Evolutionary conservation across 257 asterid species (phyloP).

Genomic region (Thymus mandschuricus): DNA sequence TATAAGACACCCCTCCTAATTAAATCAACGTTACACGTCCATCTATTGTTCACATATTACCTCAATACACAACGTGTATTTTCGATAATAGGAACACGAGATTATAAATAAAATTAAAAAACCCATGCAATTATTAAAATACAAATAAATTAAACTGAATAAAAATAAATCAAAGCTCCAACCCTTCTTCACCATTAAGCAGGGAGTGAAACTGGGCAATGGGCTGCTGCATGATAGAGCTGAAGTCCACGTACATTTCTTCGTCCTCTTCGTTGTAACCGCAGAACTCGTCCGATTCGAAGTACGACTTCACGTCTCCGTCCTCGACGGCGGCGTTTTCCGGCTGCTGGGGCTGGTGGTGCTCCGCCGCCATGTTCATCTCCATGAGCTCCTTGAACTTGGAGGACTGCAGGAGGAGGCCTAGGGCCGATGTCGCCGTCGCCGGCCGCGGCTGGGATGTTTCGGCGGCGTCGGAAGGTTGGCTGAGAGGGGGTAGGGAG

Average conservation of each 20-base stretch:
- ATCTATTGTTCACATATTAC: slow-evolving; percentile 11
- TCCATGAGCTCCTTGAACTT: slow-evolving; percentile 89
- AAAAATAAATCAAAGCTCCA: slow-evolving; percentile 4
- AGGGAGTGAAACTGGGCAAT: slow-evolving; percentile 53
- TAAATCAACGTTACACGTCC: too few species aligned
- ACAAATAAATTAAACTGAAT: background rate
- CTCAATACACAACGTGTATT: background rate
- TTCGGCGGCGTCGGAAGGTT: slow-evolving; percentile 21
- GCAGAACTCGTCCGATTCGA: slow-evolving; percentile 42
- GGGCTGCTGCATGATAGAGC: slow-evolving; percentile 59
- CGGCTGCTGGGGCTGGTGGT: slow-evolving; percentile 35
- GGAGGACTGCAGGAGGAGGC: slow-evolving; percentile 73
- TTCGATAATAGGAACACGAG: background rate
- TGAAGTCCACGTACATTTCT: slow-evolving; percentile 61
- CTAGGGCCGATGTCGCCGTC: slow-evolving; percentile 69
- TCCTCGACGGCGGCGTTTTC: slow-evolving; percentile 35
- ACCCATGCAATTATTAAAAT: background rate
- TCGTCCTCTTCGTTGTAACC: slow-evolving; percentile 45
- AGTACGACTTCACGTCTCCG: slow-evolving; percentile 49
- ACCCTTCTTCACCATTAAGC: slow-evolving; percentile 31
- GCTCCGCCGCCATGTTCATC: slow-evolving; percentile 60
- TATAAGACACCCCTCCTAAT: background rate
- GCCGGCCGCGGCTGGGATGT: slow-evolving; percentile 46
- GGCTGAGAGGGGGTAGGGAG: slow-evolving; percentile 34
- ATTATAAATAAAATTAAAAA: background rate